phyloP scores from a whole-genome alignment of 2,329 filamentous ascomycete genomes.

The Cercospora canescens region DNA sequence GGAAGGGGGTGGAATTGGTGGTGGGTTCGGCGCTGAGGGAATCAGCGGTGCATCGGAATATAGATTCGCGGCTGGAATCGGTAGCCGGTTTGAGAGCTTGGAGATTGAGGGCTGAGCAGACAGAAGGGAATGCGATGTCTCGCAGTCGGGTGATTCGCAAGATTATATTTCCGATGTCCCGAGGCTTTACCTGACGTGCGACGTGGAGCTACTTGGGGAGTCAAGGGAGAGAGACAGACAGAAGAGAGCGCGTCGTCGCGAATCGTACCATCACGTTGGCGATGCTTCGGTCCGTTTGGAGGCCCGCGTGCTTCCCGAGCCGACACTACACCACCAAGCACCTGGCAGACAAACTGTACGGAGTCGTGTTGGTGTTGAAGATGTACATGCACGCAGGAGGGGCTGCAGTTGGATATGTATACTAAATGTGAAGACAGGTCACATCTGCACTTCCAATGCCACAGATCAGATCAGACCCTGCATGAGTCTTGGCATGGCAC shows the following conservation, averaged over 20 bases:
- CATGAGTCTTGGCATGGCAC: not conserved
- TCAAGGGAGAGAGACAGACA: too few species aligned
- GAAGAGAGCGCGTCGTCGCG: not conserved
- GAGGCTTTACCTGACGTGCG: not conserved
- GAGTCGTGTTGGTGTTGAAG: not conserved
- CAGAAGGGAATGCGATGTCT: not conserved
- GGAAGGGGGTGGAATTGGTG: conserved; percentile 29
- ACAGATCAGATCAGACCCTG: not conserved
- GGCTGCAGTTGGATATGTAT: too few species aligned
- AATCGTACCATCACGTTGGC: not conserved
- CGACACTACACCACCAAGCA: not conserved
- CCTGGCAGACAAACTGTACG: not conserved
- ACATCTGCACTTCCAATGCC: not conserved
- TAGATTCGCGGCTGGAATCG: conserved; percentile 39
- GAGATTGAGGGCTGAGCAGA: conserved; percentile 10
- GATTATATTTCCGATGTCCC: not conserved
- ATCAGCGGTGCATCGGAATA: conserved; percentile 2
- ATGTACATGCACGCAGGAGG: not conserved
- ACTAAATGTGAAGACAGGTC: too few species aligned
- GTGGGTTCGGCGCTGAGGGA: conserved; percentile 19
- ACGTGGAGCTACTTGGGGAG: not conserved
- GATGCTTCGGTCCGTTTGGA: not conserved
- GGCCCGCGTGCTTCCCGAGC: not conserved
- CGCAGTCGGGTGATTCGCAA: not conserved
- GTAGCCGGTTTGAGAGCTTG: conserved; percentile 45